phyloP scores from a whole-genome alignment of 305 asterid genomes.

The Solanum aculeatissimum region DNA sequence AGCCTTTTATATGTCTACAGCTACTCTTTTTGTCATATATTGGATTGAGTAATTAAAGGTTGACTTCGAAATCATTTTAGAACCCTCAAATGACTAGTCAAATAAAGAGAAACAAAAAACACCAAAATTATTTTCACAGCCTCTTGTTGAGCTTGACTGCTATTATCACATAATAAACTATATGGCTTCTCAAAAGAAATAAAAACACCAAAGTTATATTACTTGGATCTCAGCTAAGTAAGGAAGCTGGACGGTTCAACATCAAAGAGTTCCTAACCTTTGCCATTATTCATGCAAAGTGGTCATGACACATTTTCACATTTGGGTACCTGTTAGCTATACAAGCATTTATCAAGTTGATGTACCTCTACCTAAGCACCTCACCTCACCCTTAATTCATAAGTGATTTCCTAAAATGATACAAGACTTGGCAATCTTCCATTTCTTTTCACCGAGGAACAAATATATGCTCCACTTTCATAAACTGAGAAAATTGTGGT shows the following conservation, averaged over 20 bases:
- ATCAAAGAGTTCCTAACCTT: neutral
- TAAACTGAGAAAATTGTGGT: neutral
- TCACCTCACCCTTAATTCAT: neutral
- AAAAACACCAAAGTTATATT: neutral
- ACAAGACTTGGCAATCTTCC: neutral
- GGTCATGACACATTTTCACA: neutral
- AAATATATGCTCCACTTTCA: neutral
- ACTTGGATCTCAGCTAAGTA: neutral
- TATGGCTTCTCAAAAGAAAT: neutral
- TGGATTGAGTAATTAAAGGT: neutral
- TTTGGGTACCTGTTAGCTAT: neutral
- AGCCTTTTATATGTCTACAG: neutral
- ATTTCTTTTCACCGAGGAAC: neutral
- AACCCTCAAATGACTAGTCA: neutral
- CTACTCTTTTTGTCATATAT: neutral
- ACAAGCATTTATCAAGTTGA: neutral
- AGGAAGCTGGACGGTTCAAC: neutral
- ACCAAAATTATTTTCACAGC: neutral
- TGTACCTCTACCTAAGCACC: neutral
- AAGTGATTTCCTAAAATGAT: neutral
- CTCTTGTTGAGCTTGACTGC: neutral
- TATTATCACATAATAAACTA: neutral
- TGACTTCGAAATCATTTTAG: neutral
- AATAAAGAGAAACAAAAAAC: neutral
- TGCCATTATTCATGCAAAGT: neutral